phyloP scores from a whole-genome alignment of 2,329 filamentous ascomycete species.

The Beauveria asiatica region DNA sequence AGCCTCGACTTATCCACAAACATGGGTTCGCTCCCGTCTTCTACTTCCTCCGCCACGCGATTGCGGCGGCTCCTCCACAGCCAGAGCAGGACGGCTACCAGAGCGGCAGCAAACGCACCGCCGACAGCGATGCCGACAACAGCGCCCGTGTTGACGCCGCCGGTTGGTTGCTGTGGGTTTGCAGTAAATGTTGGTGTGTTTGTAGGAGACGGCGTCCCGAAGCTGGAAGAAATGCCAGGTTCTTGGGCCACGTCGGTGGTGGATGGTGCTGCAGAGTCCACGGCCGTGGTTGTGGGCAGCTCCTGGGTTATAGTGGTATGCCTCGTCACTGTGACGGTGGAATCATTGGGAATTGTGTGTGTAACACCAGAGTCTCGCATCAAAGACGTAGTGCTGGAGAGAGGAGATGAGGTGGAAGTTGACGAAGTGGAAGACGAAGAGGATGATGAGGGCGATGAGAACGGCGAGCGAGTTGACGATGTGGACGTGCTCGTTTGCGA shows the following conservation, averaged over 20 bases:
- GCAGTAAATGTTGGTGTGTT: background rate
- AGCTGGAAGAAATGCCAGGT: background rate
- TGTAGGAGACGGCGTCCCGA: background rate
- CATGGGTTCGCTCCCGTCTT: background rate
- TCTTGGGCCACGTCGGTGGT: background rate
- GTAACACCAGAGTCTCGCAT: slow-evolving; percentile 30
- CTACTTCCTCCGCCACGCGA: background rate
- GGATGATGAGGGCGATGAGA: too few relatives aligned
- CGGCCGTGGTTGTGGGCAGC: slow-evolving; percentile 19
- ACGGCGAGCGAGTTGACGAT: background rate
- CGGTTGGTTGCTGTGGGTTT: background rate
- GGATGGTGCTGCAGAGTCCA: slow-evolving; percentile 13
- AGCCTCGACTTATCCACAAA: slow-evolving; percentile 1
- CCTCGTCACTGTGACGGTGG: slow-evolving; percentile 26
- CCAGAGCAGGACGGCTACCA: slow-evolving; percentile 22
- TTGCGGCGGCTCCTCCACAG: slow-evolving; percentile 9
- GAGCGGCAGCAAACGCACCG: slow-evolving; percentile 25
- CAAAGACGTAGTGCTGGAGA: slow-evolving; percentile 12
- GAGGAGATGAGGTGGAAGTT: background rate
- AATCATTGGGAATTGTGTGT: slow-evolving; percentile 27
- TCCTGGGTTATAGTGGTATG: slow-evolving; percentile 22
- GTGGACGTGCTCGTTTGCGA: background rate
- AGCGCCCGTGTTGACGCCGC: background rate
- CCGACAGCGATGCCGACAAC: slow-evolving; percentile 19
- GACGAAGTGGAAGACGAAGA: background rate